Evolutionary conservation across 2,329 filamentous ascomycete genomes (phyloP), one percentile per base, ranked within the genome.

Genomic region (Salinomyces thailandicus): DNA sequence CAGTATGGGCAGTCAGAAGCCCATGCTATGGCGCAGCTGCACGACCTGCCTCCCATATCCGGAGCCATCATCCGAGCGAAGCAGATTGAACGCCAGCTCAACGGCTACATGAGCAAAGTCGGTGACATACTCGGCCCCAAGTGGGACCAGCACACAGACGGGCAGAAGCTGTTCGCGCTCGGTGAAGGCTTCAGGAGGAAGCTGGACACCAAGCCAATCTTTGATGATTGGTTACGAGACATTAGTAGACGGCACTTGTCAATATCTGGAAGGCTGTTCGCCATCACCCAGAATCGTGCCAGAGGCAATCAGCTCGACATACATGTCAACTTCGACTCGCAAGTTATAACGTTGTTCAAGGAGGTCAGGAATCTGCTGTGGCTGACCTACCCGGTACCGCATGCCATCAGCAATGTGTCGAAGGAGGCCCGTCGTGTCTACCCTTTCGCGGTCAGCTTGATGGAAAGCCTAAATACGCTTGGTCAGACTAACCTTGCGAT

Each of bases 341-440:
- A 98, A 57, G 85, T 96, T 38, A 98, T 98, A 55, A 87, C 89
- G 0, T 68, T 99, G 7, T 99, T 98, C 72, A 99, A 99, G 57
- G 91, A 99, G 66, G 93, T 93, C 17, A 79, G 93, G 27, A 98
- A 98, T 55, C 67, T 99, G 29, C 78, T 85, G 9, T 98, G 91
- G 89, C 79, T 94, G 44, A 91, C 85, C 47, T 98, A 86, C 59
- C 81, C 85, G 38, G 85, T 98, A 16, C 93, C 93, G 6, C 91
- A 98, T 60, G 79, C 84, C 11, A 85, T 98, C 54, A 93, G 81
- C 61, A 96, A 85, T 45, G 85, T 94, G 36, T 93, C 93, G 1
- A 98, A 96, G 61, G 91, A 98, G 58, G 93, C 91, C n/a, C 94
- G 95, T 63, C 77, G 91, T 36, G 91, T 98, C 3, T 99, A 99